Percentiles rank a stretch among this genome's conserved stretches.
These are phyloP conservation scores for Holtermannia corniformis DNA, from an alignment of 768 basidiomycete species.

Conservation along the genomic window DNA sequence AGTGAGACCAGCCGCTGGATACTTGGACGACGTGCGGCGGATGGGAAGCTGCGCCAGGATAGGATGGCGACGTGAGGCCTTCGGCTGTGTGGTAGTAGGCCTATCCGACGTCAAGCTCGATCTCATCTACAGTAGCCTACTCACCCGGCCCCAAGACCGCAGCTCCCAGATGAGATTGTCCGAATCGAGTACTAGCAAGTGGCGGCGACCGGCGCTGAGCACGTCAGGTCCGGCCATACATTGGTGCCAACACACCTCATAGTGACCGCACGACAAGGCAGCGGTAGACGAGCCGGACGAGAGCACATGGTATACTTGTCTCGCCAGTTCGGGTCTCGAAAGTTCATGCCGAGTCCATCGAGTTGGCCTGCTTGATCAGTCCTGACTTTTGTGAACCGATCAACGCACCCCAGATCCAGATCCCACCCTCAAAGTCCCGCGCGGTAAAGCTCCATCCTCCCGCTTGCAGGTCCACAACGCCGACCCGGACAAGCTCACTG, in stretches of 20 bases:
- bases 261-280: slow-evolving; percentile 24
- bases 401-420: slow-evolving; percentile 37
- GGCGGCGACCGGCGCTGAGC: slow-evolving; percentile 16
- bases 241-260: slow-evolving; percentile 9
- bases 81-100: slow-evolving; percentile 30
- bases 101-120: slow-evolving; percentile 9
- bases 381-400: not conserved
- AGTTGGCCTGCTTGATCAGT: slow-evolving; percentile 17
- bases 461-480: slow-evolving; percentile 31
- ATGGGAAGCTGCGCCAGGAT: slow-evolving; percentile 13
- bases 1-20: slow-evolving; percentile 31
- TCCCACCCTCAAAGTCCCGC: slow-evolving; percentile 24
- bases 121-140: not conserved
- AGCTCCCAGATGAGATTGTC: slow-evolving; percentile 37
- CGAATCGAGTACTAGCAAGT: slow-evolving; percentile 33
- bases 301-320: slow-evolving; percentile 20
- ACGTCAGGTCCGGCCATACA: not conserved
- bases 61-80: slow-evolving; percentile 16
- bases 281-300: slow-evolving; percentile 21
- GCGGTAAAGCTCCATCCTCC: slow-evolving; percentile 36
- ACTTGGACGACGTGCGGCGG: slow-evolving; percentile 24
- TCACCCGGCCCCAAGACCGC: slow-evolving; percentile 23
- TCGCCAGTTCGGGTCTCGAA: slow-evolving; percentile 12
- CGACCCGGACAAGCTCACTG: slow-evolving; percentile 1
- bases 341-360: slow-evolving; percentile 15